Evolutionary conservation across 371 early-diverging fungal species (phyloP), one percentile per base, ranked within the genome.

Genomic region (Mortierella sp.): DNA sequence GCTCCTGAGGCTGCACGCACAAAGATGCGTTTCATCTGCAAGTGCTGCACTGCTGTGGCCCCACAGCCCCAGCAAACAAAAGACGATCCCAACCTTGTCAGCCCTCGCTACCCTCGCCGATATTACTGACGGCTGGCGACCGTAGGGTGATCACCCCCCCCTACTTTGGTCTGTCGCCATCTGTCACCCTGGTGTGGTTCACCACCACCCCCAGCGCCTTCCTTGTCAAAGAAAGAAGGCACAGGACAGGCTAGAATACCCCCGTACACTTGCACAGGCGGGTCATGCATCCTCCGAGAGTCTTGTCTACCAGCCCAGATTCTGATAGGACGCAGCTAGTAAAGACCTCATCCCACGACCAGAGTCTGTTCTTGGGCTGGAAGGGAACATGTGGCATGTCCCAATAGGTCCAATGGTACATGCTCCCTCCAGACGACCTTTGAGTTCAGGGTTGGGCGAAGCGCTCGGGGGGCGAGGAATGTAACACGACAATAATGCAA

Each of bases 201-300:
- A n/a, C n/a, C n/a, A n/a, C n/a, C n/a, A n/a, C n/a, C n/a, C n/a
- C 39, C 8, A 39, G 39, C 39, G 14, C 8, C 44, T 9, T 43
- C 12, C 13, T 25, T 14, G 5, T 19, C 25, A 6, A 14, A 31
- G 41, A 13, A 50, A 55, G 55, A 55, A 55, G 41, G 55, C 37
- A 34, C 40, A 57, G 58, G 46, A 27, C 53, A 58, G 46, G 51
- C 34, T 37, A 57, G 58, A 57, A 65, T 65, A 14, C 47, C 22
- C 29, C 5, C 47, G 24, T 22, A 46, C 47, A 46, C 19, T 6
- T 27, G 19, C 39, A 3, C 21, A 28, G 4, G 19, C 27, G 25
- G 24, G 54, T 43, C 54, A 54, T 54, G 43, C 31, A 45, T 55
- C 19, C n/a, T 8, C 31, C 24, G 55, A 43, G 50, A 14, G 43